Percentiles rank a stretch among this genome's conserved stretches.
Conservation (phyloP, 179 eudicot species). For the Silene noctiflora region DNA sequence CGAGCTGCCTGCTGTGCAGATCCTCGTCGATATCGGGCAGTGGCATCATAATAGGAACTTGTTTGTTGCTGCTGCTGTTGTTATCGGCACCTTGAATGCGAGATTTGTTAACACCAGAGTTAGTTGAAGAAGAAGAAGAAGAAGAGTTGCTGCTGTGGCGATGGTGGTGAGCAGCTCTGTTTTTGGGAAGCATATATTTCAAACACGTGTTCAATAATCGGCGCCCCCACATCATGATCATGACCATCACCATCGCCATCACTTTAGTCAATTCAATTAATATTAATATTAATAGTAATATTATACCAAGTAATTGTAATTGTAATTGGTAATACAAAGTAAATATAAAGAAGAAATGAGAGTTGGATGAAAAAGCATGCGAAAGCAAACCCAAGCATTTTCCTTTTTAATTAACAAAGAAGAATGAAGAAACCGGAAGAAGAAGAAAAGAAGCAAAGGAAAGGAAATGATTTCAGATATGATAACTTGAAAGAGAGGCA, state of each 20-base stretch:
- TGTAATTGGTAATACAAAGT: not conserved
- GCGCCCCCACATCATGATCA: not conserved
- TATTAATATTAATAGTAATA: too few species aligned
- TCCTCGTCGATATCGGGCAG: not conserved
- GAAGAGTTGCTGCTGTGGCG: not conserved
- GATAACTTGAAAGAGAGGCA: too few species aligned
- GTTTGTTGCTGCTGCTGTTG: not conserved
- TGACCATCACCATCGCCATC: too few species aligned
- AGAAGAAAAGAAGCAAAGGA: too few species aligned
- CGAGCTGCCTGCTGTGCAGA: not conserved
- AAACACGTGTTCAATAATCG: not conserved
- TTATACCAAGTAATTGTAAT: too few species aligned
- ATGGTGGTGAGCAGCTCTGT: not conserved
- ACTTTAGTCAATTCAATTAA: not conserved
- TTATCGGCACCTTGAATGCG: not conserved
- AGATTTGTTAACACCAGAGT: not conserved
- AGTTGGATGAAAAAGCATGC: not conserved
- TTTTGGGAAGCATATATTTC: not conserved
- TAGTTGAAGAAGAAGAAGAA: too few species aligned
- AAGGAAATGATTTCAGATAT: too few species aligned
- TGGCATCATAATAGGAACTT: too few species aligned
- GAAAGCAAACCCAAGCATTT: too few species aligned
- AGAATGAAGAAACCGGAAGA: too few species aligned
- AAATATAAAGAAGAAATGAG: not conserved
- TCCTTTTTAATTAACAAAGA: too few species aligned